Base-by-base conservation (phyloP, 1,139 yeast species). In the Candida sanyaensis region DNA sequence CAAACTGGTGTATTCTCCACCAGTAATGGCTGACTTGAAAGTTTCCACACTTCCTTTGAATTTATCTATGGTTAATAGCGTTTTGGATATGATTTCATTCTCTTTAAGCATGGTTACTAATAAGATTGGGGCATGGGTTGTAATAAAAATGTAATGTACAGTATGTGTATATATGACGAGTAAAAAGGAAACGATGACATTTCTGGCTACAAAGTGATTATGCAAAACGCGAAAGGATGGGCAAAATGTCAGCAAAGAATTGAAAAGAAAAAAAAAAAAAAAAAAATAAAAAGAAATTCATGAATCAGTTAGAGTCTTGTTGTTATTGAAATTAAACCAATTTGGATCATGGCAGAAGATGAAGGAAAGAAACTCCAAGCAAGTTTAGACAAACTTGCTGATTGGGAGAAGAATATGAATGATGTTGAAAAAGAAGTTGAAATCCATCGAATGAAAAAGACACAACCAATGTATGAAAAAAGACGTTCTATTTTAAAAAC, bases 391-490 rank as follows among this genome's bases (percentile, higher is more conserved):
- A 68, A 68, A 28, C 65, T 84, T 45, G 84, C 88, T 5, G 69
- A 70, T 23, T 76, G 84, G 59, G 89, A 84, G 59, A 70, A 69
- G 42, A 74, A 76, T 41, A 75, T 83, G 74, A 84, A 77, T 47
- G 56, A 60, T 34, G 81, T 82, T 21, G 90, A 84, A 52, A 71
- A 73, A 47, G 80, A 83, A 37, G 78, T 80, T 12, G 89, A 71
- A 47, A 59, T 72, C 34, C 71, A 60, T 55, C 72, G 88, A 48
- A 66, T 84, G 44, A 68, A 69, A 46, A 68, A 73, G 38, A 76
- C 86, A 9, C 78, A 76, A 50, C 70, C 75, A 24, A 71, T 84
- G 12, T 86, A 78, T 60, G 62, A 58, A 8, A 65, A 73, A 46
- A 68, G 95, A 57, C 71, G 85, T 41, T 60, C 58, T 8, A 68